Conservation (phyloP, 305 asterid species). For the Fraxinus nigra region DNA sequence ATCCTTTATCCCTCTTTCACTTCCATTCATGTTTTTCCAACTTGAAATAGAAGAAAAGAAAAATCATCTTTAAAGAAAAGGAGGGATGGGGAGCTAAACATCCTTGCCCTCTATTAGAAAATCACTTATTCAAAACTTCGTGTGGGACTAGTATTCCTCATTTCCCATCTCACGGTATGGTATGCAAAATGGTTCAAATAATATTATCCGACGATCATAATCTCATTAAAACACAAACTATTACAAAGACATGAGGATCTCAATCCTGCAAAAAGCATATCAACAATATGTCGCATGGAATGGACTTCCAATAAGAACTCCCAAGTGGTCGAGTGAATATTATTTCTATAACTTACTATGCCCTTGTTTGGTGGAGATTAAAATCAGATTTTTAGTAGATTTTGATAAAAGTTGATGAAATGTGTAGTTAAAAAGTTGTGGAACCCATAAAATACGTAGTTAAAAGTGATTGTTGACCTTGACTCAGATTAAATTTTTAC, state of each 20-base stretch:
- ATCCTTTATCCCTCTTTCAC: neutral
- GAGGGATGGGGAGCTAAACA: neutral
- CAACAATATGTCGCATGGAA: neutral
- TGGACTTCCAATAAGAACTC: neutral
- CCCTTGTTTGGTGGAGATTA: neutral
- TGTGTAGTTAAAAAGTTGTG: neutral
- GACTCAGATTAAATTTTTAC: neutral
- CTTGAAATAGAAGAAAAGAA: neutral
- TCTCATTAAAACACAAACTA: neutral
- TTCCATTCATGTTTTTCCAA: neutral
- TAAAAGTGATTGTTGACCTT: neutral
- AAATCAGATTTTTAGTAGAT: neutral
- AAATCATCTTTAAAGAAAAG: neutral
- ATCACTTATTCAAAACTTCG: neutral
- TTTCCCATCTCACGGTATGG: neutral
- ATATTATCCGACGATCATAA: neutral
- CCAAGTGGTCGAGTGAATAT: neutral
- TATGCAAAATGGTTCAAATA: neutral
- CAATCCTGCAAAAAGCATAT: neutral
- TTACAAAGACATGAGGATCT: neutral
- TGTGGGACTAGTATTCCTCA: neutral
- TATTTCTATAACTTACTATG: neutral
- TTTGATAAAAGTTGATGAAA: neutral
- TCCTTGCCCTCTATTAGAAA: neutral
- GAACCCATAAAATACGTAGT: neutral